Conservation (phyloP, 2,329 filamentous ascomycete genomes). For the Xylaria arbuscula region DNA sequence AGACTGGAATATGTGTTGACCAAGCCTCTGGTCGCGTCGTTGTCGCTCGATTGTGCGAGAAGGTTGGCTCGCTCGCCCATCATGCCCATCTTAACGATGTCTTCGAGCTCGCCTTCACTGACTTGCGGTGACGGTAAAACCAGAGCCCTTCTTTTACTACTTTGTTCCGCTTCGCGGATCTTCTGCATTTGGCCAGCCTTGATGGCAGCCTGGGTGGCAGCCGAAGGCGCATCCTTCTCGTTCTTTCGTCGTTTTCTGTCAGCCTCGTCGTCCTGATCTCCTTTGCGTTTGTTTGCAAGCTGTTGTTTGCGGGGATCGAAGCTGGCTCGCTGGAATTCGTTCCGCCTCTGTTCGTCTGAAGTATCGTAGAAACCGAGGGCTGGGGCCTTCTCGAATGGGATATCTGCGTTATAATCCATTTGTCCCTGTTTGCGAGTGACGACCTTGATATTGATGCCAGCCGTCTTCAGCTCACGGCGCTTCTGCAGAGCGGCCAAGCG, state of each 20-base stretch:
- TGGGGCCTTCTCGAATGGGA: conserved; percentile 95
- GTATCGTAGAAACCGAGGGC: conserved; percentile 94
- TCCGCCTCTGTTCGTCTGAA: conserved; percentile 79
- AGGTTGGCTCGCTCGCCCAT: conserved; percentile 85
- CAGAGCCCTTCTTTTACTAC: conserved; percentile 88
- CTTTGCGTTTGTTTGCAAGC: conserved; percentile 90
- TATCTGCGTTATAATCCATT: conserved; percentile 99
- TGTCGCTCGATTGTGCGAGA: conserved; percentile 81
- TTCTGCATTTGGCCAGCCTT: conserved; percentile 96
- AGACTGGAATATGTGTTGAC: conserved; percentile 88
- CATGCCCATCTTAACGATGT: conserved; percentile 99
- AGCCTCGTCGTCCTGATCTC: conserved; percentile 84
- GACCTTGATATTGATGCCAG: conserved; percentile 98
- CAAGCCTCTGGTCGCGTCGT: conserved; percentile 84
- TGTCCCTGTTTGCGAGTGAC: conserved; percentile 90
- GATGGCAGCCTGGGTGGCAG: conserved; percentile 84
- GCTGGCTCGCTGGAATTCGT: conserved; percentile 83
- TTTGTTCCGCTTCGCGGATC: conserved; percentile 95
- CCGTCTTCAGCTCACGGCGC: conserved; percentile 93
- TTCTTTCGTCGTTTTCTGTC: conserved; percentile 87
- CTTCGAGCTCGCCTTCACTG: conserved; percentile 90
- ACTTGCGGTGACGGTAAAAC: conserved; percentile 90
- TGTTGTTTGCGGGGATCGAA: conserved; percentile 96
- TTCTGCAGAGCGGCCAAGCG: conserved; percentile 92
- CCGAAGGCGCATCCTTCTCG: conserved; percentile 82